A percentile compares a stretch with the other conserved stretches of the same genome.
These are phyloP conservation scores for Solanum hybrid DNA, from an alignment of 305 asterid species.

Conservation along the genomic window DNA sequence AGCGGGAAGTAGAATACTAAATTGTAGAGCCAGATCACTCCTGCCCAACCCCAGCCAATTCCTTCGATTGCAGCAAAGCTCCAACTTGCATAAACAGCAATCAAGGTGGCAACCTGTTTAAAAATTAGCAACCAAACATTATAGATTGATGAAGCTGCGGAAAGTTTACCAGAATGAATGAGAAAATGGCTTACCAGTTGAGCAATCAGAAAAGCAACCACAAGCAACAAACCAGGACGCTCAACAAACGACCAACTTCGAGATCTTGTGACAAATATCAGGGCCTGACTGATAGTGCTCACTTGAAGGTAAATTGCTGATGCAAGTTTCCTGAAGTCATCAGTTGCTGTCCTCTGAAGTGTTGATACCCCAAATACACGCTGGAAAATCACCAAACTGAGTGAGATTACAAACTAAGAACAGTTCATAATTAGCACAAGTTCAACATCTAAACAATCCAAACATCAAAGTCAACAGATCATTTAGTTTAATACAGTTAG, in stretches of 20 bases:
- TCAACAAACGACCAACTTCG: conserved; percentile 88
- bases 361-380: conserved; percentile 76
- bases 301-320: conserved; percentile 98
- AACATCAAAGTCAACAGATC: neutral
- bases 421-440: neutral
- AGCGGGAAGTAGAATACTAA: conserved; percentile 77
- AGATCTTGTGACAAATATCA: conserved; percentile 91
- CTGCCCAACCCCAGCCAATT: conserved; percentile 99
- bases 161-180: neutral
- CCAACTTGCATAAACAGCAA: conserved; percentile 95
- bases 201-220: conserved; percentile 74
- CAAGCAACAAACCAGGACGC: conserved; percentile 90
- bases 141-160: neutral
- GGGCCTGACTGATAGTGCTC: conserved; percentile 96
- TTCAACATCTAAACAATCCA: neutral
- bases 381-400: conserved; percentile 27
- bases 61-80: conserved; percentile 97
- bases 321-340: conserved; percentile 94
- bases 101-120: conserved; percentile 81
- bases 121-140: neutral
- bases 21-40: conserved; percentile 96
- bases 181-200: conserved; percentile 53
- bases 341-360: conserved; percentile 87
- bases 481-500: neutral
- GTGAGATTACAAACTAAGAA: neutral